These are phyloP conservation scores for Picochlorum sp. DNA, from an alignment of 139 green algal genomes.

Conservation along the genomic window DNA sequence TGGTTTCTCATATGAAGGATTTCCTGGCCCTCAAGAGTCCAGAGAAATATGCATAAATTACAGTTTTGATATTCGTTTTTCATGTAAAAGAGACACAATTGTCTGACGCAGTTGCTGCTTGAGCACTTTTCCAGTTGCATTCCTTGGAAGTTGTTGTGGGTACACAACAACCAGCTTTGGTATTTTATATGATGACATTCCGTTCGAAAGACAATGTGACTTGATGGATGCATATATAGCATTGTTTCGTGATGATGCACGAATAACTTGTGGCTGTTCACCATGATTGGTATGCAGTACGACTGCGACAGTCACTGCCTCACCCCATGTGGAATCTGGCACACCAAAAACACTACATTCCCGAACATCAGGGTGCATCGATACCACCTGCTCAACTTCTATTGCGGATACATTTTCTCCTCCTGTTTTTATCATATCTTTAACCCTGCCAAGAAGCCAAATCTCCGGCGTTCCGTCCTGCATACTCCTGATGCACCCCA, in stretches of 20 bases:
- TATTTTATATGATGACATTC: slow-evolving; percentile 60
- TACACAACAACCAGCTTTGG: slow-evolving; percentile 28
- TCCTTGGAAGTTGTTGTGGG: slow-evolving; percentile 34
- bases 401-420: slow-evolving; percentile 81
- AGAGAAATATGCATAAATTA: not conserved
- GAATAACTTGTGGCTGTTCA: slow-evolving; percentile 9
- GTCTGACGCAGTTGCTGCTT: slow-evolving; percentile 28
- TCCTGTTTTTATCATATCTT: slow-evolving; percentile 85
- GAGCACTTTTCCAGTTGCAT: slow-evolving; percentile 57
- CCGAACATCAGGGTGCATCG: slow-evolving; percentile 42
- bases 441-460: slow-evolving; percentile 71
- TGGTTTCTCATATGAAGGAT: slow-evolving; percentile 43
- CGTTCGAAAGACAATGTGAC: slow-evolving; percentile 29
- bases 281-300: slow-evolving; percentile 44
- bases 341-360: slow-evolving; percentile 71
- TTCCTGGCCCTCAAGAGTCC: slow-evolving; percentile 24
- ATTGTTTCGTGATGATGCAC: slow-evolving; percentile 2
- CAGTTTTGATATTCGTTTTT: not conserved
- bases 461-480: slow-evolving; percentile 40
- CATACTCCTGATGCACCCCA: slow-evolving; percentile 25
- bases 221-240: not conserved
- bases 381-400: slow-evolving; percentile 46
- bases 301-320: slow-evolving; percentile 57
- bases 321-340: slow-evolving; percentile 60
- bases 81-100: not conserved